These are phyloP conservation scores for Peronosclerospora sorghi DNA, from an alignment of 352 stramenopile species.

Conservation along the genomic window DNA sequence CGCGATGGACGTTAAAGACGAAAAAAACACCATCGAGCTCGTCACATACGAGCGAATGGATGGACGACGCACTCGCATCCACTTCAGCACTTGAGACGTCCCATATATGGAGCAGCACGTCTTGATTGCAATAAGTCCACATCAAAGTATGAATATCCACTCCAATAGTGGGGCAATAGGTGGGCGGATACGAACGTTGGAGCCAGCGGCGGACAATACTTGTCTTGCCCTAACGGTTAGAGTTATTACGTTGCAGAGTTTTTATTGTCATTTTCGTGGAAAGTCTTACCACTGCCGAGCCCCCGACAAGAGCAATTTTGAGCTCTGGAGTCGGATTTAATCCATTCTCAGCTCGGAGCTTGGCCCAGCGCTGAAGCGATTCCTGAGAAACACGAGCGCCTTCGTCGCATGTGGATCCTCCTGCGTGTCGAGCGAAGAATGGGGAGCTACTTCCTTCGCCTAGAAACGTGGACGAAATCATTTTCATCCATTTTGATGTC, in stretches of 20 bases:
- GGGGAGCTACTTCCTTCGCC: conserved; percentile 30
- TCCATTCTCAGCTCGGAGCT: conserved; percentile 17
- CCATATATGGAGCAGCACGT: conserved; percentile 59
- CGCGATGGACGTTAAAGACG: conserved; percentile 81
- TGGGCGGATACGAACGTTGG: conserved; percentile 53
- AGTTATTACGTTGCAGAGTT: not conserved
- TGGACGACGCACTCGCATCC: conserved; percentile 40
- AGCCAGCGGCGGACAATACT: conserved; percentile 72
- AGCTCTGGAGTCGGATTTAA: conserved; percentile 45
- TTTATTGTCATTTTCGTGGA: no score
- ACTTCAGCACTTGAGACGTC: conserved; percentile 70
- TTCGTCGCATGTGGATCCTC: conserved; percentile 1
- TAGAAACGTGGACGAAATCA: conserved; percentile 73
- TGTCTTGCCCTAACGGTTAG: conserved; percentile 48
- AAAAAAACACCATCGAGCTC: conserved; percentile 79
- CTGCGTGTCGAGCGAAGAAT: conserved; percentile 29
- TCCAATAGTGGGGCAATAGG: conserved; percentile 67
- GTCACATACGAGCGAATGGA: conserved; percentile 66
- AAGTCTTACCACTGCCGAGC: conserved; percentile 45
- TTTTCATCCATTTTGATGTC: conserved; percentile 69
- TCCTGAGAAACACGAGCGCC: conserved; percentile 3
- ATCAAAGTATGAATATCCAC: conserved; percentile 54
- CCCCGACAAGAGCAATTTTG: conserved; percentile 78
- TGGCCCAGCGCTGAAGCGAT: conserved; percentile 7
- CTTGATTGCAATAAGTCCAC: conserved; percentile 31